These are phyloP conservation scores for Apiotrichum mycotoxinovorans DNA, from an alignment of 1,284 basidiomycete genomes.

Conservation along the genomic window DNA sequence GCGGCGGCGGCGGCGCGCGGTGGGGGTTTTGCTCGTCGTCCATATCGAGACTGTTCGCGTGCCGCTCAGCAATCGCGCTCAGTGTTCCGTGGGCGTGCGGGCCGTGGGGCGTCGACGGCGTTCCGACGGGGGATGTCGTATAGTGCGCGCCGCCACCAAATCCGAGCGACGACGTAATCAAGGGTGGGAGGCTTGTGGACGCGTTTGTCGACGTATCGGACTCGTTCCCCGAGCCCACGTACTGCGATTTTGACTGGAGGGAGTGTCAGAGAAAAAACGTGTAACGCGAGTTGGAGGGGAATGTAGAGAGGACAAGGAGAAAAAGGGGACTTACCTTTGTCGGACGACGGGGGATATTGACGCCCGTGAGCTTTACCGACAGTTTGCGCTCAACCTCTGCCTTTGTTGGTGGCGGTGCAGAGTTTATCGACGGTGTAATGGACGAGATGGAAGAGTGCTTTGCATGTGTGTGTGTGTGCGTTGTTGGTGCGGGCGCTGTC, in stretches of 20 bases:
- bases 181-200: conserved; percentile 42
- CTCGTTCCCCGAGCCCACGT: conserved; percentile 64
- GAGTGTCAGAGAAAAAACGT: conserved; percentile 35
- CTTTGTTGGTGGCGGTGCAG: conserved; percentile 69
- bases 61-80: conserved; percentile 33
- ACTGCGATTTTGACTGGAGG: conserved; percentile 39
- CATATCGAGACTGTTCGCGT: conserved; percentile 4
- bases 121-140: conserved; percentile 20
- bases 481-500: no score
- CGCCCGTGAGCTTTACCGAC: conserved; percentile 59
- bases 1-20: neutral
- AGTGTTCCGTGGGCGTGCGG: conserved; percentile 21
- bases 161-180: conserved; percentile 22
- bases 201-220: conserved; percentile 82
- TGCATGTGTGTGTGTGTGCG: neutral
- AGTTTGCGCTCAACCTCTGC: conserved; percentile 84
- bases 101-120: conserved; percentile 23
- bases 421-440: conserved; percentile 1
- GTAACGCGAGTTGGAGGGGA: neutral
- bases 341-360: conserved; percentile 51
- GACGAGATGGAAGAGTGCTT: conserved; percentile 7
- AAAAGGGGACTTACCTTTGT: neutral
- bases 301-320: neutral
- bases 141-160: conserved; percentile 1
- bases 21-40: neutral